Percentiles rank a stretch among this genome's conserved stretches.
These are phyloP conservation scores for Penicillium longicatenatum DNA, from an alignment of 495 filamentous ascomycete genomes.

Conservation along the genomic window DNA sequence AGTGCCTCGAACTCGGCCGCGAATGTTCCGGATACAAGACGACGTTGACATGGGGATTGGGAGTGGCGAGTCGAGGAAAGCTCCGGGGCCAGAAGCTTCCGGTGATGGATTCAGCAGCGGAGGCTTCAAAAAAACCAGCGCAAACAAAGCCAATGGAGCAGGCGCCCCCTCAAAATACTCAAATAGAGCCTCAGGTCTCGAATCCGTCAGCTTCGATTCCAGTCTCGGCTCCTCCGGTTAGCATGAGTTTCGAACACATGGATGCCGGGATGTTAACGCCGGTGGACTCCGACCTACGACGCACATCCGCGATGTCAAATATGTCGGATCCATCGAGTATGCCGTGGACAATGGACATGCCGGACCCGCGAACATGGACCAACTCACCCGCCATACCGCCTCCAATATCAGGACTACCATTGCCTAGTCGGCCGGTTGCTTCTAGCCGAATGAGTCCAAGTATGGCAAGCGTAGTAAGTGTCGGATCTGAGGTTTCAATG, in stretches of 20 bases:
- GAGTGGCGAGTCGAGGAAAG: slow-evolving; percentile 95
- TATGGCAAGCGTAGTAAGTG: slow-evolving; percentile 5
- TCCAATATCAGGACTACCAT: slow-evolving; percentile 29
- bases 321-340: slow-evolving; percentile 18
- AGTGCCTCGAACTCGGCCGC: slow-evolving; percentile 87
- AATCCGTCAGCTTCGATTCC: slow-evolving; percentile 18
- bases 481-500: slow-evolving; percentile 17
- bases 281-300: slow-evolving; percentile 8
- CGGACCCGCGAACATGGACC: slow-evolving; percentile 30
- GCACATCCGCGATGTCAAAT: slow-evolving; percentile 13
- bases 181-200: slow-evolving; percentile 14
- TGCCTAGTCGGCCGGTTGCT: slow-evolving; percentile 22
- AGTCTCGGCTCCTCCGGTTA: slow-evolving; percentile 2
- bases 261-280: background rate
- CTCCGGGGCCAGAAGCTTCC: slow-evolving; percentile 86
- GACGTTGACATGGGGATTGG: slow-evolving; percentile 95
- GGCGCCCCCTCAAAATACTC: slow-evolving; percentile 11
- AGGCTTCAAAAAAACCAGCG: slow-evolving; percentile 15
- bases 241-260: slow-evolving; percentile 7
- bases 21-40: slow-evolving; percentile 98
- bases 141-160: slow-evolving; percentile 13
- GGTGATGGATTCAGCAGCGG: slow-evolving; percentile 51
- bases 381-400: slow-evolving; percentile 19
- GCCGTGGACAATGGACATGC: slow-evolving; percentile 34
- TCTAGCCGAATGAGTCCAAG: slow-evolving; percentile 18